A percentile compares a stretch with the other conserved stretches of the same genome.
These are phyloP conservation scores for Diaporthe sp. DNA, from an alignment of 2,329 filamentous ascomycete species.

Conservation along the genomic window DNA sequence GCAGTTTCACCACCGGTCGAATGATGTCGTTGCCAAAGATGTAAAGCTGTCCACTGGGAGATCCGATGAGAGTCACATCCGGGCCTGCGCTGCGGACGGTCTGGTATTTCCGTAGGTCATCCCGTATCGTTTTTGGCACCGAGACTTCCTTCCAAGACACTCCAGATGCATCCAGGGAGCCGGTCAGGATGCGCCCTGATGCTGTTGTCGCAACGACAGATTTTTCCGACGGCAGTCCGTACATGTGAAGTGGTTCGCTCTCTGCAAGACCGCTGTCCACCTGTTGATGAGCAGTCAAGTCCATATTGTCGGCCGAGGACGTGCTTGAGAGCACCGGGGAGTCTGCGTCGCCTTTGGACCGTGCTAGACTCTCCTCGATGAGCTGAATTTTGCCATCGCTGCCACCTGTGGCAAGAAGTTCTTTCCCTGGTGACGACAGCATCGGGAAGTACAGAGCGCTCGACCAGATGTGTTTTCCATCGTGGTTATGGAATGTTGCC, in stretches of 20 bases:
- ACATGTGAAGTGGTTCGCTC: conserved; percentile 55
- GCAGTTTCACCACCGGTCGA: conserved; percentile 54
- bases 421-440: conserved; percentile 41
- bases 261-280: neutral
- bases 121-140: conserved; percentile 50
- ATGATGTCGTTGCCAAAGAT: conserved; percentile 54
- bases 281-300: neutral
- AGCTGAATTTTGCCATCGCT: conserved; percentile 80
- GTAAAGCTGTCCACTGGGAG: conserved; percentile 63
- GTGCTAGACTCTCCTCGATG: conserved; percentile 48
- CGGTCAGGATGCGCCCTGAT: conserved; percentile 70
- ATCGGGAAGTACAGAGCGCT: conserved; percentile 59
- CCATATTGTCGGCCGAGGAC: neutral
- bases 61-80: conserved; percentile 62
- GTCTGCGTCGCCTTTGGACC: neutral
- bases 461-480: conserved; percentile 94
- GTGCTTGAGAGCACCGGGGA: conserved; percentile 2
- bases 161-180: conserved; percentile 49
- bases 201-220: conserved; percentile 70
- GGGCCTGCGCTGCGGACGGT: conserved; percentile 57
- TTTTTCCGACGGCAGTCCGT: conserved; percentile 70
- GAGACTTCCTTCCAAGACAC: conserved; percentile 59
- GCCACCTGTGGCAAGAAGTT: conserved; percentile 79
- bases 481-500: conserved; percentile 74
- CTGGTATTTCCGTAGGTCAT: conserved; percentile 62